Conservation (phyloP, 495 filamentous ascomycete species). For the Trichocladium uniseriatum region DNA sequence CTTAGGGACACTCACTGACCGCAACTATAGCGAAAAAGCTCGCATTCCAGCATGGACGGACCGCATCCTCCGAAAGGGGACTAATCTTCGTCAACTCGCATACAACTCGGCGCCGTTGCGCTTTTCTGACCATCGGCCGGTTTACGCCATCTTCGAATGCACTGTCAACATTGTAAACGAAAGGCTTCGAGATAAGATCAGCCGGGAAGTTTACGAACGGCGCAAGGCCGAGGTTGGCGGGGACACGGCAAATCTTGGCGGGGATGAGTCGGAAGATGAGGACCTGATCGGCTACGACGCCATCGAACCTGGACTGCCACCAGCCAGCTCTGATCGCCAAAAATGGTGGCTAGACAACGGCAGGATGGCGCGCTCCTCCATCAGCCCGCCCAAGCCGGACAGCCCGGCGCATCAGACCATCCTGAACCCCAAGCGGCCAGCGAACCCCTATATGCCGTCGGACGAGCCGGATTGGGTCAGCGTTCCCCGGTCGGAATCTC, state of each 20-base stretch:
- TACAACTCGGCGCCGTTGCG: constrained; percentile 70
- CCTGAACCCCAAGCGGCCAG: constrained; percentile 60
- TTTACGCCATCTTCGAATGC: constrained; percentile 82
- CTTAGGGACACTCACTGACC: constrained; percentile 5
- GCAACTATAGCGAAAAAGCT: constrained; percentile 61
- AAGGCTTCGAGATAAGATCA: constrained; percentile 56
- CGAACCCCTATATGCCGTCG: constrained; percentile 69
- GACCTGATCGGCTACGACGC: constrained; percentile 64
- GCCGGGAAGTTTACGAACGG: constrained; percentile 59
- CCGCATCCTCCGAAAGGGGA: constrained; percentile 77
- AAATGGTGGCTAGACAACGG: constrained; percentile 96
- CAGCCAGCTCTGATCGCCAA: constrained; percentile 77
- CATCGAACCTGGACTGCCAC: constrained; percentile 71
- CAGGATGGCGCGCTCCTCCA: constrained; percentile 60
- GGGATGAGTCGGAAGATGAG: constrained; percentile 60
- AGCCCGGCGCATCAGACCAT: constrained; percentile 39
- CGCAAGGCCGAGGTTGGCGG: constrained; percentile 51
- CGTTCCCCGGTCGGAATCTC: constrained; percentile 40
- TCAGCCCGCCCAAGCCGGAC: constrained; percentile 51
- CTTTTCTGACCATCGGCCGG: constrained; percentile 91
- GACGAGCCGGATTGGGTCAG: constrained; percentile 73
- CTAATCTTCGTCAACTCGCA: constrained; percentile 66
- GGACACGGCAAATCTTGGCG: constrained; percentile 34
- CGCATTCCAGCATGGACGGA: constrained; percentile 98
- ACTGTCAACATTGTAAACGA: constrained; percentile 72